A percentile compares a stretch with the other conserved stretches of the same genome.
phyloP scores from a whole-genome alignment of 2,329 filamentous ascomycete species.

The Magnaporthiopsis poae region DNA sequence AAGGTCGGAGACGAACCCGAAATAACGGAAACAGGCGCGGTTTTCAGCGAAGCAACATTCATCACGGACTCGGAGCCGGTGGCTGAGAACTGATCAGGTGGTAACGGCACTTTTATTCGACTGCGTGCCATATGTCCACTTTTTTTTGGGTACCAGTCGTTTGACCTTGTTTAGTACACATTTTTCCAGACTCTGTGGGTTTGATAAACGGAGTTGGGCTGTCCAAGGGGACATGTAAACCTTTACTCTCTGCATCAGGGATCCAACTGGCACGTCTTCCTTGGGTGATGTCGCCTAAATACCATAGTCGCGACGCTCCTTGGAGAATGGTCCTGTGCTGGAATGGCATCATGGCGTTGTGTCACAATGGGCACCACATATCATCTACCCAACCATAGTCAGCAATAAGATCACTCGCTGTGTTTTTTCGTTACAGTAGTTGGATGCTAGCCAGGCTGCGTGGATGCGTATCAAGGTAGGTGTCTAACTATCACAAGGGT shows the following conservation, averaged over 20 bases:
- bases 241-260: neutral
- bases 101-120: neutral
- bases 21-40: slow-evolving; percentile 62
- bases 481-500: neutral
- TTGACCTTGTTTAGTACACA: neutral
- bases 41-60: slow-evolving; percentile 93
- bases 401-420: neutral
- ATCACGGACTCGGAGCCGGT: slow-evolving; percentile 50
- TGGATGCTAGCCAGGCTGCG: neutral
- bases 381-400: neutral
- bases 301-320: neutral
- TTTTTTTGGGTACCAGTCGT: neutral
- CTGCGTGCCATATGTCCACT: neutral
- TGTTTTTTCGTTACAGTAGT: neutral
- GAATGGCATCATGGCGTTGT: neutral
- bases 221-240: neutral
- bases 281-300: neutral
- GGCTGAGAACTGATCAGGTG: neutral
- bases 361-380: neutral
- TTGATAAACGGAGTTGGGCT: neutral
- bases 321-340: neutral
- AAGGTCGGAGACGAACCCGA: slow-evolving; percentile 72
- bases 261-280: neutral
- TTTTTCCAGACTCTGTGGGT: neutral
- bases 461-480: neutral